Conservation (phyloP, 2,329 filamentous ascomycete genomes). For the Xylaria sp. region DNA sequence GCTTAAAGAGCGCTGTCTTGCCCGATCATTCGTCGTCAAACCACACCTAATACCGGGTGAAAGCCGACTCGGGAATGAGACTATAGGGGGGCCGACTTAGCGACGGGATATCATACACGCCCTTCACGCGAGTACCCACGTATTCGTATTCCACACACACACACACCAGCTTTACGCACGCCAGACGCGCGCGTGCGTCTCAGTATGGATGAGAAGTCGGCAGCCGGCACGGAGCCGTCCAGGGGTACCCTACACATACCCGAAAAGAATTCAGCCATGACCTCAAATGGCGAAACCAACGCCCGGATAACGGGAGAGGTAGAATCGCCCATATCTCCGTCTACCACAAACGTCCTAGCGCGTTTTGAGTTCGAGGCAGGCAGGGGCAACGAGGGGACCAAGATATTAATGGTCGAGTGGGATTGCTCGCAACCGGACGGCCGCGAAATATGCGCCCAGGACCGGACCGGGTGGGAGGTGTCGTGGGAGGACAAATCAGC, state of each 20-base stretch:
- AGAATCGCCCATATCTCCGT: constrained; percentile 58
- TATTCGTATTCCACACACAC: constrained; percentile 35
- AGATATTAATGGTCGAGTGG: constrained; percentile 95
- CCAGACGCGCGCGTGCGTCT: constrained; percentile 38
- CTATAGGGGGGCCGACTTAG: constrained; percentile 36
- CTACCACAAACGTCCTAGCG: constrained; percentile 69
- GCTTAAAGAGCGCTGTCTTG: constrained; percentile 32
- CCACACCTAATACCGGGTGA: constrained; percentile 21
- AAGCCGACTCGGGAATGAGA: constrained; percentile 36
- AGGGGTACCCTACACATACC: constrained; percentile 40
- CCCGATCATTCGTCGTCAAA: constrained; percentile 36
- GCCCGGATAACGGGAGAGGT: constrained; percentile 44
- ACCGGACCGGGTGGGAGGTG: constrained; percentile 72
- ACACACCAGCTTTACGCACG: constrained; percentile 35
- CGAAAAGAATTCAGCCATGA: constrained; percentile 31
- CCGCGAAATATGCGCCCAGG: constrained; percentile 47
- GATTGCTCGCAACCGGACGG: constrained; percentile 60
- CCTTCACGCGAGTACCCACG: constrained; percentile 23
- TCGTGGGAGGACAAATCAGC: constrained; percentile 85
- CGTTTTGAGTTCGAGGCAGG: constrained; percentile 88
- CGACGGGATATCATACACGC: constrained; percentile 33
- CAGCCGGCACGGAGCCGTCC: constrained; percentile 33
- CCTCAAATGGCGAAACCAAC: constrained; percentile 29
- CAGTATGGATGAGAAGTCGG: constrained; percentile 35
- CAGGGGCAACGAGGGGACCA: constrained; percentile 83